These are phyloP conservation scores for Diaporthe amygdali DNA, from an alignment of 2,329 filamentous ascomycete species.

Conservation along the genomic window DNA sequence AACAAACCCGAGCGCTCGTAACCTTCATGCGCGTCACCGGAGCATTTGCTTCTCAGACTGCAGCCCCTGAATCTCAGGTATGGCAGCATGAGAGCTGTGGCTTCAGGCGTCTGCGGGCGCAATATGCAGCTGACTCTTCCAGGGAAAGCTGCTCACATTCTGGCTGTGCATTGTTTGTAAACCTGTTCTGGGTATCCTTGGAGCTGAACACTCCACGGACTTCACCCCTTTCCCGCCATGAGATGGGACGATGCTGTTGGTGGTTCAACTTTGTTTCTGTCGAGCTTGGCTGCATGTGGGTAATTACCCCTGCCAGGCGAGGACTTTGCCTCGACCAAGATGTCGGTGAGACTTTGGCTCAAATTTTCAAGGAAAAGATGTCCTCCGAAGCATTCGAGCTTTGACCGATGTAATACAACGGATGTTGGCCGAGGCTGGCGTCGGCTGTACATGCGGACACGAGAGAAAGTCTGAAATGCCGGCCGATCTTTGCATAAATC, in stretches of 20 bases:
- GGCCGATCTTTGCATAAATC: background rate
- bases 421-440: background rate
- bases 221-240: too few species aligned
- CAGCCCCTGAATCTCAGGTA: too few species aligned
- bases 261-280: background rate
- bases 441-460: background rate
- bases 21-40: too few species aligned
- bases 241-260: background rate
- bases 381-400: background rate
- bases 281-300: background rate
- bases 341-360: background rate
- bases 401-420: background rate
- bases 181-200: too few species aligned
- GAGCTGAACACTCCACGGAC: too few species aligned
- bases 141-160: too few species aligned
- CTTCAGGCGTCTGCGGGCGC: too few species aligned
- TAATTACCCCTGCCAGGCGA: background rate
- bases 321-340: background rate
- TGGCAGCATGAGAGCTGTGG: too few species aligned
- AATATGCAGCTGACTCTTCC: too few species aligned
- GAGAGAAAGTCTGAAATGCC: background rate
- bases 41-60: too few species aligned
- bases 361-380: background rate
- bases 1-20: too few species aligned
- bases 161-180: too few species aligned